Evolutionary conservation across 2,329 filamentous ascomycete genomes (phyloP).

Genomic region (Pseudogymnoascus sp.): DNA sequence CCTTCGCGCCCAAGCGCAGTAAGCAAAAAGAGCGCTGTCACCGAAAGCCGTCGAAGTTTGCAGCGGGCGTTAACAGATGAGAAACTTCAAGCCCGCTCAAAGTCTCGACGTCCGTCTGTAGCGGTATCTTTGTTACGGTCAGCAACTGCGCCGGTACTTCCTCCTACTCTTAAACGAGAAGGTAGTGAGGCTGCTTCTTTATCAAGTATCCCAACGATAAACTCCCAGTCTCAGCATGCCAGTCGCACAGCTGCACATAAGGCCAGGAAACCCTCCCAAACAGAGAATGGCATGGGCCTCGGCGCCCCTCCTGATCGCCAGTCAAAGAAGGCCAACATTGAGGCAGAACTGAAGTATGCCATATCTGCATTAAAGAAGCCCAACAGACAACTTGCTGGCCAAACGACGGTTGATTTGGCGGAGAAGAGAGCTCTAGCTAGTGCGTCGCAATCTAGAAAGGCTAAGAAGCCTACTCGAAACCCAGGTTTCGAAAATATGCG

Average conservation of each 20-base stretch:
- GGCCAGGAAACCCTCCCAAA: constrained; percentile 40
- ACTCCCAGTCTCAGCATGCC: constrained; percentile 31
- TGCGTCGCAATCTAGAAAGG: constrained; percentile 42
- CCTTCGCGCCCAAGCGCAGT: constrained; percentile 47
- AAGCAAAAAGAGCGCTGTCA: constrained; percentile 40
- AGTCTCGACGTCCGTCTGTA: constrained; percentile 50
- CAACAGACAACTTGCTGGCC: constrained; percentile 63
- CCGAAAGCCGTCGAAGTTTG: constrained; percentile 45
- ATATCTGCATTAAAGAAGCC: constrained; percentile 70
- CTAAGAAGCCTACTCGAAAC: constrained; percentile 43
- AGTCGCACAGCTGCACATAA: constrained; percentile 30
- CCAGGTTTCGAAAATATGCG: constrained; percentile 24
- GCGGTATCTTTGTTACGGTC: constrained; percentile 61
- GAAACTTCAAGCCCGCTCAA: constrained; percentile 42
- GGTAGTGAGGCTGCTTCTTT: constrained; percentile 52
- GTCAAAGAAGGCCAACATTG: constrained; percentile 57
- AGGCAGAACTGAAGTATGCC: constrained; percentile 66
- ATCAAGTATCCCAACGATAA: constrained; percentile 42
- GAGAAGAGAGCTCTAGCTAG: constrained; percentile 51
- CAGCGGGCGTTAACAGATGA: constrained; percentile 58
- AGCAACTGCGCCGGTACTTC: constrained; percentile 54
- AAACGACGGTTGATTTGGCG: constrained; percentile 59
- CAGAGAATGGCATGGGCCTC: constrained; percentile 46
- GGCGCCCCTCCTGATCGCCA: constrained; percentile 48
- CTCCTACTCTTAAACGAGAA: constrained; percentile 61